Conservation (phyloP, 805 yeast genomes). For the Lipomyces starkeyi region DNA sequence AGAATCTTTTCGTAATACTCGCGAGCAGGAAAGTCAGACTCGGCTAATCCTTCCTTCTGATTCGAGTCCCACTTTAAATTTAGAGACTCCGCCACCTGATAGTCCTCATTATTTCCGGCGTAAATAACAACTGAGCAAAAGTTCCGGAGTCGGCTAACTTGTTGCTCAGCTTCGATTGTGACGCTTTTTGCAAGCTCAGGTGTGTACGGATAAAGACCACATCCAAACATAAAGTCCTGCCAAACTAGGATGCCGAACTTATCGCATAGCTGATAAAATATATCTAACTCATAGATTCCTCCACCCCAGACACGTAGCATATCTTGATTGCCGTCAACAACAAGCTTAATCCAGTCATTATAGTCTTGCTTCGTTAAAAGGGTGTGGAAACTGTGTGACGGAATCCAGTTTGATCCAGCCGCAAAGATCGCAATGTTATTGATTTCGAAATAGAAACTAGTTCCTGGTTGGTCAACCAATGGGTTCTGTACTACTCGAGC, state of each 20-base stretch:
- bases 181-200: slow-evolving; percentile 49
- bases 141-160: slow-evolving; percentile 52
- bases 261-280: slow-evolving; percentile 55
- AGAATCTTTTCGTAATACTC: slow-evolving; percentile 51
- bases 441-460: slow-evolving; percentile 53
- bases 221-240: slow-evolving; percentile 66
- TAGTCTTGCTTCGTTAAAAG: slow-evolving; percentile 49
- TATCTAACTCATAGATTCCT: slow-evolving; percentile 53
- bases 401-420: slow-evolving; percentile 58
- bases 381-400: slow-evolving; percentile 53
- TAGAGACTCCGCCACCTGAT: slow-evolving; percentile 52
- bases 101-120: slow-evolving; percentile 58
- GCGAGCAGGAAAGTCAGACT: slow-evolving; percentile 49
- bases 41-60: slow-evolving; percentile 30
- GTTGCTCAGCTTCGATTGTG: slow-evolving; percentile 49
- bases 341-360: slow-evolving; percentile 47
- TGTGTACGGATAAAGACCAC: slow-evolving; percentile 60
- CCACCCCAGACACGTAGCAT: slow-evolving; percentile 60
- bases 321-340: slow-evolving; percentile 51
- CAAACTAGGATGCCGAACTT: slow-evolving; percentile 54
- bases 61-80: slow-evolving; percentile 31
- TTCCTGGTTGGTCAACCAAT: slow-evolving; percentile 47
- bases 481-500: slow-evolving; percentile 51
- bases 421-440: slow-evolving; percentile 51
- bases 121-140: slow-evolving; percentile 51